Evolutionary conservation across 371 early-diverging fungal species (phyloP), one percentile per base, ranked within the genome.

Genomic region (Mucor racemosus): DNA sequence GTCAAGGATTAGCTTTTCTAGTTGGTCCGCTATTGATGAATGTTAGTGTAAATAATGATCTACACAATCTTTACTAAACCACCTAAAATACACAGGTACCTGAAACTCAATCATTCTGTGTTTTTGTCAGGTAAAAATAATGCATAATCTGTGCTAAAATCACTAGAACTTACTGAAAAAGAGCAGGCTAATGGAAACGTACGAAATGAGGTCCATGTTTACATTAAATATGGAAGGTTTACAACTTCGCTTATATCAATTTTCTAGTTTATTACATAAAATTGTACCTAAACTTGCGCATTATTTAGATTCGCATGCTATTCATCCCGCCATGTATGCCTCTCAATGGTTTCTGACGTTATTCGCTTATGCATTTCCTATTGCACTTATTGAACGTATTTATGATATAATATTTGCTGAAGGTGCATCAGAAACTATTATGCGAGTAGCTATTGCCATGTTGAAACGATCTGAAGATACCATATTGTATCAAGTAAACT

Each of bases 1-100:
- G 98, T 77, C 98, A 98, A 82, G 98, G 98, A 21, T 81, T 97
- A n/a, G 91, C 95, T 9, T 97, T 97, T 70, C 75, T 98, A 41
- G 96, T 93, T 0, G 98, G 95, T 3, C 93, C 96, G 13, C 65
- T 98, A 65, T 78, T 98, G 56, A 87, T 96, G 84, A 94, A 95
- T 78, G 92, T 92, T 86, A 35, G 44, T 15, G 44, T 26, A 50
- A 21, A 50, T 11, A 50, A 50, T 7, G 50, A 50, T 50, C 21
- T 50, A 50, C 50, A 7, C 14, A 14, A 11, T 14, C 6, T 26
- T 9, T 26, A 26, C 50, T 50, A 50, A 50, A 19, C 50, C 42
- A 41, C 15, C 5, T 7, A 21, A 19, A 50, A 33, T 34, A 7
- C 11, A 11, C 38, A 85, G 85, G 95, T 95, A 95, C 88, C 91